phyloP scores from a whole-genome alignment of 495 filamentous ascomycete genomes.

The Cenococcum geophilum region DNA sequence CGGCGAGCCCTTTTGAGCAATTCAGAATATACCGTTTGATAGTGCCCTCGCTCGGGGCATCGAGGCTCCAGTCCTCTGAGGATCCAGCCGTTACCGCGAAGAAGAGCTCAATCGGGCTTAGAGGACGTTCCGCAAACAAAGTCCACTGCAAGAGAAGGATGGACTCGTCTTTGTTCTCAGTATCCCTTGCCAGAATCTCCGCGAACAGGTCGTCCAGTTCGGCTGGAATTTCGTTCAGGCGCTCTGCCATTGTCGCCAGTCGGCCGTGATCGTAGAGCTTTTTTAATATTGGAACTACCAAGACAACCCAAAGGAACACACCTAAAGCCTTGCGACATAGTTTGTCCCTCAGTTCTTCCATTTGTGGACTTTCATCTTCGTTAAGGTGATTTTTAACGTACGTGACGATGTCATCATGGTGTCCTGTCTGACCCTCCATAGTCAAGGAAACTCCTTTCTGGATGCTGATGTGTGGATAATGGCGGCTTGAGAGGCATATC shows the following conservation, averaged over 20 bases:
- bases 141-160: background rate
- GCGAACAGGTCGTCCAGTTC: constrained; percentile 9
- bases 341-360: background rate
- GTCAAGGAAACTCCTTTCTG: constrained; percentile 30
- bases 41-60: too few relatives aligned
- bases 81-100: background rate
- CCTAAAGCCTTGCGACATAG: background rate
- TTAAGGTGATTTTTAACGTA: background rate
- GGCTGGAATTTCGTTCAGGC: background rate
- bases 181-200: constrained; percentile 3
- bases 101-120: background rate
- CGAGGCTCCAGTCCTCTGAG: background rate
- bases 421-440: constrained; percentile 22
- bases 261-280: constrained; percentile 1
- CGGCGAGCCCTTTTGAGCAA: constrained; percentile 1
- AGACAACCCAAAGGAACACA: constrained; percentile 12
- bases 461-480: constrained; percentile 44
- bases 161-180: background rate
- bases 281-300: constrained; percentile 3
- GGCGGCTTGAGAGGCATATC: constrained; percentile 45
- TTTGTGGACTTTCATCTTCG: background rate
- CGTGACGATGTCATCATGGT: background rate
- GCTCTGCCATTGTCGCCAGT: background rate
- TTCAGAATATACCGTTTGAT: background rate
- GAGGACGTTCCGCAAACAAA: constrained; percentile 1